These are phyloP conservation scores for Cadophora gregata DNA, from an alignment of 2,329 filamentous ascomycete species.

Conservation along the genomic window DNA sequence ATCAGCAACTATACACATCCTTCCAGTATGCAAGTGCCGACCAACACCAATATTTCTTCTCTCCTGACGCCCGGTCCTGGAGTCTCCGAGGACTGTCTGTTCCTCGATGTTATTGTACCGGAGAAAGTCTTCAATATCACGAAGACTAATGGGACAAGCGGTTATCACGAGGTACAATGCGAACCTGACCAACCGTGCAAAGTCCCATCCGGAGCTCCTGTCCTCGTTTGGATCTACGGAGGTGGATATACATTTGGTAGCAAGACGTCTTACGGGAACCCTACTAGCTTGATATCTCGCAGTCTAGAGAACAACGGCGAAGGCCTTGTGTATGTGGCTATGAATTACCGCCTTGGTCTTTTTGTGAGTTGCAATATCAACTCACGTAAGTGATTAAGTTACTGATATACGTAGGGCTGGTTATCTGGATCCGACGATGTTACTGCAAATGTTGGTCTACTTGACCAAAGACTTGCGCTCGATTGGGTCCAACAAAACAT, in stretches of 20 bases:
- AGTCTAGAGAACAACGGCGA: conserved; percentile 42
- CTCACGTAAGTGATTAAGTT: not conserved
- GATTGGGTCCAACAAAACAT: conserved; percentile 63
- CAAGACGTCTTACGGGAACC: conserved; percentile 49
- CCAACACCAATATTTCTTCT: conserved; percentile 1
- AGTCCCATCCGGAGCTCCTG: conserved; percentile 44
- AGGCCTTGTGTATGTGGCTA: conserved; percentile 46
- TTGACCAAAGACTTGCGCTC: conserved; percentile 61
- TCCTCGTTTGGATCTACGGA: conserved; percentile 58
- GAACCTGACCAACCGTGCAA: conserved; percentile 8
- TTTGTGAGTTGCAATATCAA: conserved; percentile 35
- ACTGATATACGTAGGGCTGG: conserved; percentile 30
- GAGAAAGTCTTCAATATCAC: conserved; percentile 44
- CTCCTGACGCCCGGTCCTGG: not conserved
- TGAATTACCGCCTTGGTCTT: conserved; percentile 47
- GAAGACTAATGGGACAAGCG: conserved; percentile 17
- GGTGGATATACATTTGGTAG: conserved; percentile 52
- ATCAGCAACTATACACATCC: conserved; percentile 12
- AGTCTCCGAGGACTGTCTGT: conserved; percentile 53
- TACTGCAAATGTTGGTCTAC: conserved; percentile 54
- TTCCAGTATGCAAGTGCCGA: not conserved
- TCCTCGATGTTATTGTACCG: conserved; percentile 54
- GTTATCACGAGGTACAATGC: conserved; percentile 14
- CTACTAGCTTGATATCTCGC: conserved; percentile 48
- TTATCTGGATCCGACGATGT: conserved; percentile 44